Evolutionary conservation across 1,139 yeast genomes (phyloP).

Genomic region (Hyphopichia fennica): DNA sequence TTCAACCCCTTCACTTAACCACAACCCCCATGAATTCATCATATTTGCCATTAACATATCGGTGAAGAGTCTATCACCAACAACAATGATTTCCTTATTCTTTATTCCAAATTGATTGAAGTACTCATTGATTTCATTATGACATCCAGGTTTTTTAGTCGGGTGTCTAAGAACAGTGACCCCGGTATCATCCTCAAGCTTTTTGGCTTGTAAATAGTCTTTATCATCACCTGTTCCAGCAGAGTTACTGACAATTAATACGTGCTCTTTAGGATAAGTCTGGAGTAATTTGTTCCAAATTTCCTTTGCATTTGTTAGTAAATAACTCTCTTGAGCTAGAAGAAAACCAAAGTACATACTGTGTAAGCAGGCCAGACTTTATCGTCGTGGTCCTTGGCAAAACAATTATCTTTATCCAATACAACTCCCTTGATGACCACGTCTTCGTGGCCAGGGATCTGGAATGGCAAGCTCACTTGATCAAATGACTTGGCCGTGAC

Average conservation of each 20-base stretch:
- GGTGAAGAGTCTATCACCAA: constrained; percentile 89
- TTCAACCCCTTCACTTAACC: constrained; percentile 79
- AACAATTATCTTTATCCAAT: constrained; percentile 92
- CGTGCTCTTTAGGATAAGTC: constrained; percentile 61
- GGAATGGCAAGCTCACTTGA: constrained; percentile 49
- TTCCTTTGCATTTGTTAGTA: constrained; percentile 16
- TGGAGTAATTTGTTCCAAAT: constrained; percentile 59
- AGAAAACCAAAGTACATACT: constrained; percentile 15
- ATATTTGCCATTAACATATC: constrained; percentile 92
- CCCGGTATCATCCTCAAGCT: constrained; percentile 68
- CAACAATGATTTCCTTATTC: constrained; percentile 66
- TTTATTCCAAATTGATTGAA: constrained; percentile 49
- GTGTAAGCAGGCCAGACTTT: constrained; percentile 76
- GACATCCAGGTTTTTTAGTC: constrained; percentile 89
- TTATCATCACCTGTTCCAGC: constrained; percentile 86
- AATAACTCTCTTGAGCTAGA: not conserved
- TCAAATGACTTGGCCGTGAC: constrained; percentile 64
- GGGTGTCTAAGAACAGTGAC: constrained; percentile 76
- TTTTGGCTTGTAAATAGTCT: constrained; percentile 58
- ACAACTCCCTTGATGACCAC: constrained; percentile 70
- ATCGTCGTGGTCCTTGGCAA: constrained; percentile 81
- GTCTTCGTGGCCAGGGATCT: constrained; percentile 27
- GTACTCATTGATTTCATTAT: constrained; percentile 62
- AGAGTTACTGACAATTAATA: constrained; percentile 85
- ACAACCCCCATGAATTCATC: constrained; percentile 86